Percentiles rank a stretch among this genome's conserved stretches.
phyloP scores from a whole-genome alignment of 441 rosid species.

The Populus hybrid region DNA sequence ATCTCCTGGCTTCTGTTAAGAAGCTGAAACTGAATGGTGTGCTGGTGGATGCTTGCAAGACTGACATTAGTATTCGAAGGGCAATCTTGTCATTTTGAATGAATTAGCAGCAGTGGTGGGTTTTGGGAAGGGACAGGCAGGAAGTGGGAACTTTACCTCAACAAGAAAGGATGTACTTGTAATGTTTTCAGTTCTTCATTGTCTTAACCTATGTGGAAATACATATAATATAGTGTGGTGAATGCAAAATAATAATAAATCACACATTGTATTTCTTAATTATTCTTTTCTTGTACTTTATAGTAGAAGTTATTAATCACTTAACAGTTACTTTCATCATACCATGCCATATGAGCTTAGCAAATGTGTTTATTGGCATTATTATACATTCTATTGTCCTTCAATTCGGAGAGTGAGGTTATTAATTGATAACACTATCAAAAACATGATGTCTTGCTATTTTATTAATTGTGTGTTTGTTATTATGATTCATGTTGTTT shows the following conservation, averaged over 20 bases:
- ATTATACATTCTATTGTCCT: neutral
- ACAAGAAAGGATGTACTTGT: neutral
- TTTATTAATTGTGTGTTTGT: no score
- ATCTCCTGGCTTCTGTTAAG: slow-evolving; percentile 11
- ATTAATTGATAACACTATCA: no score
- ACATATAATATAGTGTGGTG: neutral
- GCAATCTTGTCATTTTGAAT: neutral
- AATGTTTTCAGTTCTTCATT: neutral
- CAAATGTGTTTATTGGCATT: neutral
- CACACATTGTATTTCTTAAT: neutral
- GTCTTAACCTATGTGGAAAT: neutral
- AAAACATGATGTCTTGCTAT: no score
- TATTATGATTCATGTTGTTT: no score
- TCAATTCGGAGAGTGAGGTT: no score
- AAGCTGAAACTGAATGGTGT: neutral
- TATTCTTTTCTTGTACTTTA: slow-evolving; percentile 1
- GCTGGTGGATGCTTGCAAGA: neutral
- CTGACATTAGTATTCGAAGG: slow-evolving; percentile 1
- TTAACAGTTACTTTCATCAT: neutral
- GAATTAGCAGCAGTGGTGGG: neutral
- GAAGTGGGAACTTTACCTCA: neutral
- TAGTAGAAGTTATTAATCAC: neutral
- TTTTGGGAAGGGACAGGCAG: neutral
- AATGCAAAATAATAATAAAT: neutral
- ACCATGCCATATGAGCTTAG: neutral